Base-by-base conservation (phyloP, 2,329 filamentous ascomycete species). In the Aspergillus tamarii region DNA sequence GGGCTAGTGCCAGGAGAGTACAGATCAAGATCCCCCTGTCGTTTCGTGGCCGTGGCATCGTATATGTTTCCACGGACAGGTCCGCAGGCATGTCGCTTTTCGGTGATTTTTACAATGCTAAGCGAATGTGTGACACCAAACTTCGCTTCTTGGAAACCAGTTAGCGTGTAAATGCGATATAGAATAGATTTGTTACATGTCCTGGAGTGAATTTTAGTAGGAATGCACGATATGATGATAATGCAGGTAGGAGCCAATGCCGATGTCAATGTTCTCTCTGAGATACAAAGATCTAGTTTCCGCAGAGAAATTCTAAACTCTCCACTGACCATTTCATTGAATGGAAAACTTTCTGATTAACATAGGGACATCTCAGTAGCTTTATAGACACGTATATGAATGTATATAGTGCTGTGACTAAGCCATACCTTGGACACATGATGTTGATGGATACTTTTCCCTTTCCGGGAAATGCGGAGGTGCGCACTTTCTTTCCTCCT, bases 91-190 rank as follows among this genome's bases (percentile, higher is more conserved):
- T 61, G 55, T 56, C 74, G 70, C 46, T 64, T 69, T 14, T 77
- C 78, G 11, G 76, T 80, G 36, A 80, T 69, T 57, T 75, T 72
- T 32, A 81, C 66, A 30, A 80, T 66, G 4, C 74, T 72, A 28
- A 76, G 62, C 9, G 72, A 71, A 53, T 68, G 70, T 1, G 72
- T 75, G 39, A 79, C 67, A 59, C 81, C 77, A 46, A 81, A 78
- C 21, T 73, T 75, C 16, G 72, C 75, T 28, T 70, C 69, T 55
- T 77, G 69, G 2, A 77, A 64, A 57, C 65, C 70, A 21, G 78
- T 76, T 54, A 81, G 39, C 19, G 39, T 3, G 16, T 19, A 7
- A 41, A 10, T n/a, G 39, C n/a, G 16, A 41, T 41, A 0, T n/a
- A 41, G 39, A 41, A 36, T 36, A 7, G 14, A 5, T 36, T 36